Evolutionary conservation across 768 basidiomycete species (phyloP).

Genomic region (Multifurca ochricompacta): DNA sequence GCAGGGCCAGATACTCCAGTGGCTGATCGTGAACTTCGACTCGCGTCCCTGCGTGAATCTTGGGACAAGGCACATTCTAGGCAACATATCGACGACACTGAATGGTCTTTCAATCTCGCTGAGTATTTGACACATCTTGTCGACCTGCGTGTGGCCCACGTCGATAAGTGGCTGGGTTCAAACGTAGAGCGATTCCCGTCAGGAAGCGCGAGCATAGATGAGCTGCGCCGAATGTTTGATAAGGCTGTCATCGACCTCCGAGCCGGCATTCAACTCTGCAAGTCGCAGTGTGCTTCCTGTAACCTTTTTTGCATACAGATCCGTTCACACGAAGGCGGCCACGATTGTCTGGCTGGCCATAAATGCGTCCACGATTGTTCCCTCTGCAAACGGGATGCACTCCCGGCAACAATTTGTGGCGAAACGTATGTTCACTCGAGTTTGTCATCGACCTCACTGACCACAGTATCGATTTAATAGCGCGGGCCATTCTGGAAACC

Average conservation of each 20-base stretch:
- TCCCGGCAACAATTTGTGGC: conserved; percentile 30
- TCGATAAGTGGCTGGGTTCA: conserved; percentile 41
- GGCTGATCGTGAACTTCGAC: no score
- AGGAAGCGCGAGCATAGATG: conserved; percentile 37
- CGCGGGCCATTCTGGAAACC: conserved; percentile 47
- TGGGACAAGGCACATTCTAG: conserved; percentile 32
- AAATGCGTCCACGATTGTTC: conserved; percentile 37
- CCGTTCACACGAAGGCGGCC: conserved; percentile 38
- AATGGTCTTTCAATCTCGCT: conserved; percentile 36
- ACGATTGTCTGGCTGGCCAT: conserved; percentile 47
- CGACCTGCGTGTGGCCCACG: conserved; percentile 38
- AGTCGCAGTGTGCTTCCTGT: conserved; percentile 38
- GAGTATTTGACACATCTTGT: conserved; percentile 34
- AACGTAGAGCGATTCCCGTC: conserved; percentile 42
- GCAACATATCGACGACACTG: conserved; percentile 30
- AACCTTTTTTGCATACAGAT: conserved; percentile 41
- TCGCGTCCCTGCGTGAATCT: conserved; percentile 21
- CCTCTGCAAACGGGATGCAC: conserved; percentile 31
- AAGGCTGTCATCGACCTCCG: conserved; percentile 37
- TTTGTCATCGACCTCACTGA: conserved; percentile 25
- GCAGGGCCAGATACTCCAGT: no score
- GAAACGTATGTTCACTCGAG: no score
- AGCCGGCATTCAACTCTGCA: conserved; percentile 41
- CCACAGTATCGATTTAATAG: conserved; percentile 25
- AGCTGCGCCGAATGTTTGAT: conserved; percentile 38